phyloP scores from a whole-genome alignment of 2,329 filamentous ascomycete genomes.

The Diplodia scrobiculata region DNA sequence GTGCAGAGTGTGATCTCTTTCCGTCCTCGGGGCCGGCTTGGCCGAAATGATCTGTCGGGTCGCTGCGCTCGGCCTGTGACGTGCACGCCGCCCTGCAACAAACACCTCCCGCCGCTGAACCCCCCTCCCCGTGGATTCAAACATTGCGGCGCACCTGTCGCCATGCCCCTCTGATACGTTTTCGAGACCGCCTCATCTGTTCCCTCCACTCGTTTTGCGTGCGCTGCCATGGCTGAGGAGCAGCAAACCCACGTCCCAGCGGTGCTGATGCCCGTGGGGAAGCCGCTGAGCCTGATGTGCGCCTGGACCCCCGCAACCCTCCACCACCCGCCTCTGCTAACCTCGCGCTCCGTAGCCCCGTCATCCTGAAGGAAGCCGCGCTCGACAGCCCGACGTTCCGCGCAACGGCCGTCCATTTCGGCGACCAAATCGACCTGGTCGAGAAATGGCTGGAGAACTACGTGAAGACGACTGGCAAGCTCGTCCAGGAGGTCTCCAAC shows the following conservation, averaged over 20 bases:
- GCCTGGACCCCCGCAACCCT: slow-evolving; percentile 24
- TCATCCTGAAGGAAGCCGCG: slow-evolving; percentile 88
- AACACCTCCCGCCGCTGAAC: slow-evolving; percentile 23
- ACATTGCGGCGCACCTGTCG: slow-evolving; percentile 10
- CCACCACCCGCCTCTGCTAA: slow-evolving; percentile 24
- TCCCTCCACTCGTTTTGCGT: slow-evolving; percentile 2
- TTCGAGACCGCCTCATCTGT: not conserved
- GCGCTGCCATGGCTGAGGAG: slow-evolving; percentile 42
- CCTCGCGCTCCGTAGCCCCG: slow-evolving; percentile 59
- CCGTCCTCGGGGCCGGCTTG: slow-evolving; percentile 10
- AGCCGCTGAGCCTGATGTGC: slow-evolving; percentile 49
- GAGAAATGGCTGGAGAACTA: slow-evolving; percentile 88
- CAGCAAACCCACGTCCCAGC: slow-evolving; percentile 35
- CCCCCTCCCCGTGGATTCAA: slow-evolving; percentile 11
- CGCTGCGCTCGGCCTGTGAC: slow-evolving; percentile 28
- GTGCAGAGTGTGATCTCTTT: slow-evolving; percentile 3
- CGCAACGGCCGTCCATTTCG: slow-evolving; percentile 80
- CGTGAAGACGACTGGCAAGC: slow-evolving; percentile 62
- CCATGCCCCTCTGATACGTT: slow-evolving; percentile 14
- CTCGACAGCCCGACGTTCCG: slow-evolving; percentile 97
- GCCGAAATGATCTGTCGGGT: slow-evolving; percentile 25
- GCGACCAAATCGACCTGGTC: slow-evolving; percentile 85
- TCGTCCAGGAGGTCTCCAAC: slow-evolving; percentile 66
- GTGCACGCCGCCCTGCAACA: slow-evolving; percentile 16
- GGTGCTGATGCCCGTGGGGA: slow-evolving; percentile 45